phyloP scores from a whole-genome alignment of 345 rosid genomes.

The Gossypium ekmanianum region DNA sequence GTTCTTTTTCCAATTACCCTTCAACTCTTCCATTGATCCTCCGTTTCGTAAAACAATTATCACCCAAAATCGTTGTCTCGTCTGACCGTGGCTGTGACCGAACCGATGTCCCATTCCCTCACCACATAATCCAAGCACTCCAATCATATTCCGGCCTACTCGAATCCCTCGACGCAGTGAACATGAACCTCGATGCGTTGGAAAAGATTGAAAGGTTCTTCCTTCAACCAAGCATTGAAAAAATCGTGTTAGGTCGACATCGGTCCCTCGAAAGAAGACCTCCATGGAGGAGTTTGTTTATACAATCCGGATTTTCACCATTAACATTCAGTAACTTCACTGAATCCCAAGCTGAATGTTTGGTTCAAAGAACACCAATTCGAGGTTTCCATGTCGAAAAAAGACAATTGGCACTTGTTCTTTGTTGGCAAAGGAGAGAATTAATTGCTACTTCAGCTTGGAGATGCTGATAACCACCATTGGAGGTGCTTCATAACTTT shows the following conservation, averaged over 20 bases:
- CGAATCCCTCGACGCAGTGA: conserved; percentile 83
- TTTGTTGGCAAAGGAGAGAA: conserved; percentile 87
- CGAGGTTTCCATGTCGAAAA: conserved; percentile 87
- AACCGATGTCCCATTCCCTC: conserved; percentile 68
- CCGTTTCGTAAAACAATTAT: conserved; percentile 66
- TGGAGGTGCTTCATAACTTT: background rate
- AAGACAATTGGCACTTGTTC: conserved; percentile 63
- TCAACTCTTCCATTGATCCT: conserved; percentile 52
- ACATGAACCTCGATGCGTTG: conserved; percentile 57
- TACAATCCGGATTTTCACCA: conserved; percentile 68
- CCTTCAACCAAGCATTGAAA: conserved; percentile 67
- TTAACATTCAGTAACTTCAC: conserved; percentile 66
- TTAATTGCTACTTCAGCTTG: conserved; percentile 85
- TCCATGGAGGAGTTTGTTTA: conserved; percentile 72
- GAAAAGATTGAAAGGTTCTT: conserved; percentile 82
- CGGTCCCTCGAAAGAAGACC: conserved; percentile 48
- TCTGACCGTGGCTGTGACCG: conserved; percentile 82
- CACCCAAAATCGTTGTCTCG: conserved; percentile 75
- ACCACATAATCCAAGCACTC: conserved; percentile 66
- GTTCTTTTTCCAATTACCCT: conserved; percentile 52
- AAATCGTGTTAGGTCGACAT: conserved; percentile 57
- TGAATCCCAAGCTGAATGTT: conserved; percentile 82
- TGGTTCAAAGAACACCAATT: conserved; percentile 58
- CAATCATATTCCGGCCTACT: conserved; percentile 57
- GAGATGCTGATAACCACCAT: conserved; percentile 51